Base-by-base conservation (phyloP, 495 filamentous ascomycete genomes). In the Xylaria nigripes region DNA sequence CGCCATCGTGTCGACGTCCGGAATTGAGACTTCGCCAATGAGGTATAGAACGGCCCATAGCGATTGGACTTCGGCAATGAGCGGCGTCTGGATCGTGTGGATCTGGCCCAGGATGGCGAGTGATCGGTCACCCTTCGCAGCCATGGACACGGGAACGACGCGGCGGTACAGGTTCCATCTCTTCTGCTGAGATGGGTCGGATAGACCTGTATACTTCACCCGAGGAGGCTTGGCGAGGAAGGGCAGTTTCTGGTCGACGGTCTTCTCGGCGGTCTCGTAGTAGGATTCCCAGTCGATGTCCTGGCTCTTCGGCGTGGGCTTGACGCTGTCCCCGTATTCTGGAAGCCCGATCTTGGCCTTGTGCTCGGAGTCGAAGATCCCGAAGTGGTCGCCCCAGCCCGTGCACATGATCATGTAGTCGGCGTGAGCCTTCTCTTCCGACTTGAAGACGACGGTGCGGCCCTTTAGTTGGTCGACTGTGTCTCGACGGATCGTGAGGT, bases 401-500 rank as follows among this genome's bases (percentile, higher is more conserved):
- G 69, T 73, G 45, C 63, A 68, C 42, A 62, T 54, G 42, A 73
- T 51, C 29, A 66, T 50, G 30, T 59, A 64, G 25, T 73, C 66
- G 2, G 61, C 38, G 2, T 51, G 2, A n/a, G 68, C 9, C 0
- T 13, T 12, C 6, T 44, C 40, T 1, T 49, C 51, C 0, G 56
- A 56, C 12, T 48, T 51, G 0, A 68, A 54, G 21, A 40, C 24
- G 3, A 61, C 30, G 13, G 41, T 60, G 2, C 41, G 42, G 27
- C 30, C 56, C n/a, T 55, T 49, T 9, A 58, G 47, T 0, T 41
- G 15, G 9, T 51, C 51, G 22, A 62, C 46, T 18, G 61, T 57
- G 30, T 58, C 62, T 1, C 64, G 59, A 19, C 60, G 52, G 22
- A 74, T 54, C 9, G 61, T 70, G 16, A 65, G 55, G 30, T 70